These are phyloP conservation scores for Lotus japonicus DNA, from an alignment of 306 rosid genomes.

Conservation along the genomic window DNA sequence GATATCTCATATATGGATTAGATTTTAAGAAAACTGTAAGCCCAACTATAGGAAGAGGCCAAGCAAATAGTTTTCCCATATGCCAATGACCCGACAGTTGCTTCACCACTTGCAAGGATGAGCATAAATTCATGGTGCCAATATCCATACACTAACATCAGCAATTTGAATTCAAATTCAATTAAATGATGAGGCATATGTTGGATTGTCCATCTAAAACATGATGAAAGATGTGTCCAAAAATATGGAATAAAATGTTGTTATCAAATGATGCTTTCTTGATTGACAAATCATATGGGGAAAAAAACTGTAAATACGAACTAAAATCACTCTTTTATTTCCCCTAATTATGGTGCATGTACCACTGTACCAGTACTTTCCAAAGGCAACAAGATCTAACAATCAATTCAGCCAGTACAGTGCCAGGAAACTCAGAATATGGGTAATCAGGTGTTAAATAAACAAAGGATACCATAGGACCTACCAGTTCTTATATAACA, in stretches of 20 bases:
- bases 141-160: not conserved
- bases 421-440: not conserved
- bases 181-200: not conserved
- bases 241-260: not conserved
- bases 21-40: not conserved
- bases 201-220: not conserved
- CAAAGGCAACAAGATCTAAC: not conserved
- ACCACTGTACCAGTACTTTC: not conserved
- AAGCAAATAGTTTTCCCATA: not conserved
- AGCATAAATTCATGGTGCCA: not conserved
- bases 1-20: not conserved
- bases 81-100: not conserved
- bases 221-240: not conserved
- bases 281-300: not conserved
- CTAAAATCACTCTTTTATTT: not conserved
- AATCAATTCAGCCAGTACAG: not conserved
- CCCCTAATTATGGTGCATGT: conserved; percentile 1
- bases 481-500: conserved; percentile 93
- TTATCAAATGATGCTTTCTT: conserved; percentile 9
- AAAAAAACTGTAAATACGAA: not conserved
- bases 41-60: not conserved
- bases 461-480: not conserved
- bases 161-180: not conserved
- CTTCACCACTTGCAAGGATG: not conserved
- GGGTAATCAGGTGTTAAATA: conserved; percentile 2